Evolutionary conservation across 371 early-diverging fungal species (phyloP), one percentile per base, ranked within the genome.

Genomic region (Mortierella sp.): DNA sequence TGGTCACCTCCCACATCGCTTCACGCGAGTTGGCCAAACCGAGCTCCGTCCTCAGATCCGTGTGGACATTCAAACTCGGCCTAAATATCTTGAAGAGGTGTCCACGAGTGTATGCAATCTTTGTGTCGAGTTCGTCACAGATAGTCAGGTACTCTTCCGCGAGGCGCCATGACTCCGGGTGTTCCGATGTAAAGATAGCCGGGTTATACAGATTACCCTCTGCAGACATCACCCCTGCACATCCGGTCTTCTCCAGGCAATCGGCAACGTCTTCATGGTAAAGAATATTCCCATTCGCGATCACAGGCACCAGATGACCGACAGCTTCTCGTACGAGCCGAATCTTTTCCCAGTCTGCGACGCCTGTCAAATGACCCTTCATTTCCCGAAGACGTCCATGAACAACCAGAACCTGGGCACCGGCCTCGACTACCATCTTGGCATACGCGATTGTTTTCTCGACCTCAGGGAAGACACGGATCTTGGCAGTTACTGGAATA

Each of bases 261-360:
- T 84, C 81, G 58, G 92, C 85, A 39, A 99, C 82, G 71, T 99
- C 98, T 58, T 96, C 93, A 46, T 83, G 80, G 70, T 95, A 96
- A 41, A 98, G 79, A 52, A 99, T 98, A 61, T 98, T 98, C 37
- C 99, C 99, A 76, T 99, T 99, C 50, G 98, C 96, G 78, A 99
- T 87, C 6, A 99, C 99, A 2, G 99, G 99, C 5, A 99, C 97
- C 9, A 56, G 56, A 23, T 70, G 79, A n/a, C 71, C 82, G 27
- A 85, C 64, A 2, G 91, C 92, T 52, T 91, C 90, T 75, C 94
- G 97, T 21, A 99, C 95, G 3, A 86, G 83, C 72, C 87, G 89
- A 66, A 99, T 99, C 78, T 97, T 93, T 54, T 92, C 89, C 99
- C 99, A 99, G 81, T 99, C 97, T 0, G 99, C 99, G 24, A 99